These are phyloP conservation scores for Hyphochytrium catenoides DNA, from an alignment of 352 stramenopile genomes.

Conservation along the genomic window DNA sequence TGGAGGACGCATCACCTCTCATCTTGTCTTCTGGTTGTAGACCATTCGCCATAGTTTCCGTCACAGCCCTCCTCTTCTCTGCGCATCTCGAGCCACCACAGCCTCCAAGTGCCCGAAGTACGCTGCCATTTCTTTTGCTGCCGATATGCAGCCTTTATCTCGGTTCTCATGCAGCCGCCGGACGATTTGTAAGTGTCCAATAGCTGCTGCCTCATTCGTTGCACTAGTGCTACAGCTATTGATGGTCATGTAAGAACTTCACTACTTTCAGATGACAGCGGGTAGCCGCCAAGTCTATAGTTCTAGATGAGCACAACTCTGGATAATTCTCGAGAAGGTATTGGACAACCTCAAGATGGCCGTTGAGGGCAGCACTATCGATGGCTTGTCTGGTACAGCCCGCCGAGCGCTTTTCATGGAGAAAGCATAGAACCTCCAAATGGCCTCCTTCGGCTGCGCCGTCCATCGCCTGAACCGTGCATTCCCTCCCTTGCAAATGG, in stretches of 20 bases:
- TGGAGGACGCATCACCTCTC: no score
- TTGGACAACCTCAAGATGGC: neutral
- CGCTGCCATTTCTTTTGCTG: no score
- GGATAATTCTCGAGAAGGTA: neutral
- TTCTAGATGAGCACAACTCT: neutral
- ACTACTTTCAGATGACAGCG: no score
- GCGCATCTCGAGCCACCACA: no score
- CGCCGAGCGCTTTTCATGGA: neutral
- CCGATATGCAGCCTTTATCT: constrained; percentile 4
- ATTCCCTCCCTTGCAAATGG: neutral
- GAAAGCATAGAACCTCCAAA: constrained; percentile 1
- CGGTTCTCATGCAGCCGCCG: constrained; percentile 3
- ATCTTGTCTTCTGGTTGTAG: no score
- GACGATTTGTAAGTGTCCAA: constrained; percentile 4
- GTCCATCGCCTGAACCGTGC: neutral
- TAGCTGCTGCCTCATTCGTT: constrained; percentile 2
- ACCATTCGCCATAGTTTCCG: no score
- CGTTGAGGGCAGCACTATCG: neutral
- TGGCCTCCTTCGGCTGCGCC: neutral
- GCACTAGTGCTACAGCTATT: constrained; percentile 3
- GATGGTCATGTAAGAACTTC: no score
- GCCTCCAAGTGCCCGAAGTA: no score
- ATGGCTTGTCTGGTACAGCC: neutral
- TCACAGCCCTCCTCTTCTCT: no score
- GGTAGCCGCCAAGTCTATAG: no score